Percentiles rank a stretch among this genome's conserved stretches.
Conservation (phyloP, 371 early-diverging fungal species). For the Mortierella sp. region DNA sequence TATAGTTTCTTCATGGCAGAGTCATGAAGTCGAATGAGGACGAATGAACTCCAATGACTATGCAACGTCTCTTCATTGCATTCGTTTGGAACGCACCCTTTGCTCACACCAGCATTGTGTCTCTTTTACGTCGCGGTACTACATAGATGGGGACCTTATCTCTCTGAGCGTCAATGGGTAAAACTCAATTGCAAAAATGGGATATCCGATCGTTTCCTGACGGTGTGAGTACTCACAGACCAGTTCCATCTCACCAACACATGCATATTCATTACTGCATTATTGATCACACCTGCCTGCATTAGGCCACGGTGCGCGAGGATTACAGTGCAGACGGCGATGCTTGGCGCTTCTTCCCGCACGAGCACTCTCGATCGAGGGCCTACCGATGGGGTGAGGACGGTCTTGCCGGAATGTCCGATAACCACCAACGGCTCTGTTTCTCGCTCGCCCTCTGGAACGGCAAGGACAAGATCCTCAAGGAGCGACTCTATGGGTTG, state of each 20-base stretch:
- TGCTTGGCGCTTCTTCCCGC: slow-evolving; percentile 52
- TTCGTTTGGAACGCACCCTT: too few species aligned
- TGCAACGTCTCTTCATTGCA: too few species aligned
- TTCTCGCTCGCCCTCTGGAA: slow-evolving; percentile 56
- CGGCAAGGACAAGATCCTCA: slow-evolving; percentile 49
- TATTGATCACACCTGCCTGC: too few species aligned
- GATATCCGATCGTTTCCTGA: too few species aligned
- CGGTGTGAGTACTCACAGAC: too few species aligned
- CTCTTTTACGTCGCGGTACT: neutral
- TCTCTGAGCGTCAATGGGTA: slow-evolving; percentile 58
- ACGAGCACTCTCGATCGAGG: slow-evolving; percentile 53
- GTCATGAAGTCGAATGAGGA: neutral
- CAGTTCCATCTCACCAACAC: too few species aligned
- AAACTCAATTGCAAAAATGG: neutral
- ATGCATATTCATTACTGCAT: too few species aligned
- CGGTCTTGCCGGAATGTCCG: slow-evolving; percentile 49
- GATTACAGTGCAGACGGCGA: slow-evolving; percentile 54
- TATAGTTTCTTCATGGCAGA: too few species aligned
- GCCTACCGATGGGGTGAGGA: slow-evolving; percentile 57
- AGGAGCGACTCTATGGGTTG: slow-evolving; percentile 54
- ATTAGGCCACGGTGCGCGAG: slow-evolving; percentile 37
- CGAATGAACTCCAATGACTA: neutral
- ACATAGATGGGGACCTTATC: slow-evolving; percentile 54
- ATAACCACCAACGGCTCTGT: slow-evolving; percentile 55
- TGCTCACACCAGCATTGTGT: too few species aligned